These are phyloP conservation scores for Claviceps sorghi DNA, from an alignment of 2,329 filamentous ascomycete genomes.

Conservation along the genomic window DNA sequence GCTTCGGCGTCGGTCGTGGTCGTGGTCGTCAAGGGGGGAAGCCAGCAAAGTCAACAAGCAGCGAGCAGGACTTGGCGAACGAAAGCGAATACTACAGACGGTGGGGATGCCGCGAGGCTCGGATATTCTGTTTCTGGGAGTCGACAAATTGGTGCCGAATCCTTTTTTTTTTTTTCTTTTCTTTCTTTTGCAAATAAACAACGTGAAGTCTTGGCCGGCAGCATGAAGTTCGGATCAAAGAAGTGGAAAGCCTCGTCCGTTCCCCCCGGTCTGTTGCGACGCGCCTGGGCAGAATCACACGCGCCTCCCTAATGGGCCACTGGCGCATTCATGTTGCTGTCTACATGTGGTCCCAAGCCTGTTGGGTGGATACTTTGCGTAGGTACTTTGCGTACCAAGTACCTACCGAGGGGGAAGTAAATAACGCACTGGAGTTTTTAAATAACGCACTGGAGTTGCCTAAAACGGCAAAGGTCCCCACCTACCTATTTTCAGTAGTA, in stretches of 20 bases:
- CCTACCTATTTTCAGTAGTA: no score
- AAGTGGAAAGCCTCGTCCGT: not conserved
- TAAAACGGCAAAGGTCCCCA: no score
- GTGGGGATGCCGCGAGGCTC: not conserved
- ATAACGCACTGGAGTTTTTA: no score
- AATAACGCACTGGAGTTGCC: no score
- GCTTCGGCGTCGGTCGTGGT: not conserved
- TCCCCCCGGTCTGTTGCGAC: conserved; percentile 9
- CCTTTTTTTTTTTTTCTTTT: not conserved
- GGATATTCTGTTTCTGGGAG: not conserved
- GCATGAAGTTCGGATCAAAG: not conserved
- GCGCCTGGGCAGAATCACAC: conserved; percentile 7
- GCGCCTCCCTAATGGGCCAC: not conserved
- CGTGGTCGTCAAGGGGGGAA: not conserved
- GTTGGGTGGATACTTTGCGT: not conserved
- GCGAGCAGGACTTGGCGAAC: not conserved
- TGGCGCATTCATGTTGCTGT: not conserved
- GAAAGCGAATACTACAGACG: not conserved
- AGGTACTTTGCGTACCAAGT: no score
- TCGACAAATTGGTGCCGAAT: not conserved
- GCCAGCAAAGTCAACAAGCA: not conserved
- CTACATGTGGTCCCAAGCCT: no score
- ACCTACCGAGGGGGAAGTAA: not conserved
- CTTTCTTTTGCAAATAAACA: not conserved
- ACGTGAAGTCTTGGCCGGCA: not conserved